These are phyloP conservation scores for Cydonia oblonga DNA, from an alignment of 331 rosid genomes.

Conservation along the genomic window DNA sequence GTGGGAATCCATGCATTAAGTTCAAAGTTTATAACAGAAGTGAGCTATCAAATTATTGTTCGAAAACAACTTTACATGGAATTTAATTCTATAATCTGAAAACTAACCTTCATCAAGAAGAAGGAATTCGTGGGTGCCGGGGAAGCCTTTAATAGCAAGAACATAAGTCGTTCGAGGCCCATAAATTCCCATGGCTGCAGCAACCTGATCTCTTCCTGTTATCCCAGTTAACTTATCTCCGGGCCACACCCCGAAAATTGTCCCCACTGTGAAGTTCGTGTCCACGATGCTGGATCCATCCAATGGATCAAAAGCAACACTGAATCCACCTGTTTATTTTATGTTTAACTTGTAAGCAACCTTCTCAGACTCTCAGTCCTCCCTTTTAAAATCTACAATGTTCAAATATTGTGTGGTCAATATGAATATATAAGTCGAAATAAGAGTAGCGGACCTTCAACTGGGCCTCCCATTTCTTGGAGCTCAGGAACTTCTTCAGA, in stretches of 20 bases:
- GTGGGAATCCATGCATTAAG: not conserved
- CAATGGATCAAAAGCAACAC: constrained; percentile 97
- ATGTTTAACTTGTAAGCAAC: not conserved
- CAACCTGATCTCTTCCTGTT: constrained; percentile 83
- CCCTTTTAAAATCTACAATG: not conserved
- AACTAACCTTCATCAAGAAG: constrained; percentile 84
- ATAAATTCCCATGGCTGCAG: constrained; percentile 94
- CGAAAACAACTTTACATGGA: not conserved
- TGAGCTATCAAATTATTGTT: not conserved
- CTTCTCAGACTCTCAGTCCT: not conserved
- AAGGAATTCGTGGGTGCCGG: constrained; percentile 95
- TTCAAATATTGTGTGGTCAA: not conserved
- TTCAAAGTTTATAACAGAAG: not conserved
- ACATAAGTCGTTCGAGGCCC: constrained; percentile 96
- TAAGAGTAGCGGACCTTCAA: constrained; percentile 44
- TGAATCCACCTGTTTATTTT: constrained; percentile 69
- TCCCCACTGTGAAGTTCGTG: constrained; percentile 95
- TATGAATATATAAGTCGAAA: not conserved
- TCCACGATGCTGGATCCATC: constrained; percentile 97
- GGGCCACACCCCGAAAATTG: constrained; percentile 35
- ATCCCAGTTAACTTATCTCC: constrained; percentile 58
- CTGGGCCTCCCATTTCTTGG: constrained; percentile 97
- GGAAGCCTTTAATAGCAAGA: constrained; percentile 65
- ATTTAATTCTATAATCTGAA: not conserved
- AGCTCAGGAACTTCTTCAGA: constrained; percentile 97